phyloP scores from a whole-genome alignment of 83 land plant species.

The Diphasiastrum complanatum region DNA sequence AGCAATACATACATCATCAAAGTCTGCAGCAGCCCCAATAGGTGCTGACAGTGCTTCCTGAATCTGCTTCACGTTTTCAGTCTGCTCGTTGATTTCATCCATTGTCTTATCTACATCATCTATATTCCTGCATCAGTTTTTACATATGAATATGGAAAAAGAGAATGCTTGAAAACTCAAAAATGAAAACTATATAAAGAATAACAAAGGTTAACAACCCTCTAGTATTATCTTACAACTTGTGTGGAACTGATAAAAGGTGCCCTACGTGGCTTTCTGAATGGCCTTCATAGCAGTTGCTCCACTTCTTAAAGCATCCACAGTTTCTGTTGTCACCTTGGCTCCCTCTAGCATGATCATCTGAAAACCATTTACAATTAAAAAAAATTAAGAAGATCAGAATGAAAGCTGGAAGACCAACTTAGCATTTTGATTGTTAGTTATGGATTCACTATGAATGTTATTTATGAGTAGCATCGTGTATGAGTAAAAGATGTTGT shows the following conservation, averaged over 20 bases:
- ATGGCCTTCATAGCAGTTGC: constrained; percentile 87
- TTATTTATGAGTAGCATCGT: no score
- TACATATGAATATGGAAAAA: neutral
- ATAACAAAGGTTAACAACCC: neutral
- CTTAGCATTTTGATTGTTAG: neutral
- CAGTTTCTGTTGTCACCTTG: constrained; percentile 87
- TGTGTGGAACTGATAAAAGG: no score
- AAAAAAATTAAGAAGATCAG: neutral
- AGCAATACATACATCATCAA: constrained; percentile 1
- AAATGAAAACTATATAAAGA: neutral
- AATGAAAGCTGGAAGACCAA: neutral
- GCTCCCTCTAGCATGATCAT: constrained; percentile 93
- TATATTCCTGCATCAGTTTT: constrained; percentile 46
- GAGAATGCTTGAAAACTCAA: neutral
- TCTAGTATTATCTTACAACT: no score
- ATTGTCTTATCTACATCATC: constrained; percentile 74
- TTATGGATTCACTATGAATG: constrained; percentile 15
- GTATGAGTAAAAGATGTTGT: no score
- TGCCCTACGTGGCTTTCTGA: constrained; percentile 72
- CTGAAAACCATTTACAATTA: constrained; percentile 26
- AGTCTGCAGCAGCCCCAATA: constrained; percentile 59
- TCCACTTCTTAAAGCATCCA: constrained; percentile 81
- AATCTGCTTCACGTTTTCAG: no score
- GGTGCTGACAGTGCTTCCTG: no score
- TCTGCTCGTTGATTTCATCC: constrained; percentile 70